Evolutionary conservation across 805 yeast species (phyloP).

Genomic region (Starmera caribaea): DNA sequence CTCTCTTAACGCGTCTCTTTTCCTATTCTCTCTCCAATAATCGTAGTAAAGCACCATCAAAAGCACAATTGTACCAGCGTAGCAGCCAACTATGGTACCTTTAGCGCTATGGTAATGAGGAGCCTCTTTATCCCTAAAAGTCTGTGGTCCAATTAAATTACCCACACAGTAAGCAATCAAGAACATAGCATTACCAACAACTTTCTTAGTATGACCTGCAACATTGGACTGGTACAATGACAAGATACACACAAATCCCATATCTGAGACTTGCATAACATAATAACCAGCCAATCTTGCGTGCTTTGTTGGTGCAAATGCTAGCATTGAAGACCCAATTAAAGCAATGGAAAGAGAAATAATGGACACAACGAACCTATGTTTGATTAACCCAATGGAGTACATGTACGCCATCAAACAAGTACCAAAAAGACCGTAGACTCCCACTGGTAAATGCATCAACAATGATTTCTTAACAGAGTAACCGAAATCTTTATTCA

Average conservation of each 20-base stretch:
- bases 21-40: conserved; percentile 30
- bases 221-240: conserved; percentile 36
- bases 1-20: conserved; percentile 29
- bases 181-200: conserved; percentile 46
- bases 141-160: conserved; percentile 65
- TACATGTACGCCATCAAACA: conserved; percentile 18
- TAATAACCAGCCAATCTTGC: conserved; percentile 16
- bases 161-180: conserved; percentile 62
- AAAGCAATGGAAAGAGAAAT: conserved; percentile 15
- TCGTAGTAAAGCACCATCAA: conserved; percentile 13
- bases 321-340: conserved; percentile 22
- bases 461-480: conserved; percentile 19
- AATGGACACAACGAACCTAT: conserved; percentile 17
- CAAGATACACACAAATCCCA: conserved; percentile 24
- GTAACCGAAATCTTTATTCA: conserved; percentile 15
- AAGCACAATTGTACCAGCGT: conserved; percentile 28
- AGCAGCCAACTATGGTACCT: conserved; percentile 38
- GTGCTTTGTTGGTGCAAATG: conserved; percentile 21
- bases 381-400: conserved; percentile 7
- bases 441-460: conserved; percentile 28
- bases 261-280: conserved; percentile 25
- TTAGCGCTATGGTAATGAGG: conserved; percentile 52
- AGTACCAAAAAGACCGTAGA: conserved; percentile 19
- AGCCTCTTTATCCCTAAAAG: conserved; percentile 47
- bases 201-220: conserved; percentile 70